Conservation (phyloP, 768 basidiomycete species). For the Suillus subluteus region DNA sequence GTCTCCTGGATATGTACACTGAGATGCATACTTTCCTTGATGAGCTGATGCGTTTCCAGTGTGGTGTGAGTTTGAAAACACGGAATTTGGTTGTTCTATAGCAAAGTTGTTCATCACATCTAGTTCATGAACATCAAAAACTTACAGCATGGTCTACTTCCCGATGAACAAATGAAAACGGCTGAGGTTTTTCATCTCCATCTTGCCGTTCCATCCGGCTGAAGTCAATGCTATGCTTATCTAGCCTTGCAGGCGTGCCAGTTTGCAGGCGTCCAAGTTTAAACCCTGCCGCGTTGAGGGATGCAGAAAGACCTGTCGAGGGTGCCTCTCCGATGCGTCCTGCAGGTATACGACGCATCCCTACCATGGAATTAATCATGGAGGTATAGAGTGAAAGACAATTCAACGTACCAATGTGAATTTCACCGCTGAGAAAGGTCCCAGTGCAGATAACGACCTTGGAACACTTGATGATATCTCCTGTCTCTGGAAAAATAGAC, state of each 20-base stretch:
- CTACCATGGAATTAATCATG: conserved; percentile 33
- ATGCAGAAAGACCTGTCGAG: conserved; percentile 74
- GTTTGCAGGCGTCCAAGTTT: conserved; percentile 83
- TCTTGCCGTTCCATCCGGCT: conserved; percentile 59
- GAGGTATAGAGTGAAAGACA: neutral
- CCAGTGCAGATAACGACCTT: conserved; percentile 90
- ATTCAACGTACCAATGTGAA: conserved; percentile 73
- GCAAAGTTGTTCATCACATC: conserved; percentile 3
- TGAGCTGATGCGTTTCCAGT: conserved; percentile 69
- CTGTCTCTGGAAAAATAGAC: conserved; percentile 53
- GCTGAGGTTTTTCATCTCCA: conserved; percentile 65
- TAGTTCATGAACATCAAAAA: conserved; percentile 1
- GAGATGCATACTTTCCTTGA: conserved; percentile 73
- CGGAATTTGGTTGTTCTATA: conserved; percentile 68
- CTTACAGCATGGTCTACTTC: conserved; percentile 71
- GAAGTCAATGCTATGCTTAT: conserved; percentile 73
- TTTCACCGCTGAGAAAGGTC: conserved; percentile 89
- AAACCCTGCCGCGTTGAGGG: conserved; percentile 76
- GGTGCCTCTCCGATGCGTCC: conserved; percentile 76
- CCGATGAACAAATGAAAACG: conserved; percentile 79
- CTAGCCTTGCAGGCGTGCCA: conserved; percentile 83
- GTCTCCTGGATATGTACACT: conserved; percentile 90
- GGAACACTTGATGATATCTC: conserved; percentile 74
- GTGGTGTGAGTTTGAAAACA: conserved; percentile 81
- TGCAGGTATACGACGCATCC: conserved; percentile 75